These are phyloP conservation scores for Stachybotrys echinatus DNA, from an alignment of 2,329 filamentous ascomycete species.

Conservation along the genomic window DNA sequence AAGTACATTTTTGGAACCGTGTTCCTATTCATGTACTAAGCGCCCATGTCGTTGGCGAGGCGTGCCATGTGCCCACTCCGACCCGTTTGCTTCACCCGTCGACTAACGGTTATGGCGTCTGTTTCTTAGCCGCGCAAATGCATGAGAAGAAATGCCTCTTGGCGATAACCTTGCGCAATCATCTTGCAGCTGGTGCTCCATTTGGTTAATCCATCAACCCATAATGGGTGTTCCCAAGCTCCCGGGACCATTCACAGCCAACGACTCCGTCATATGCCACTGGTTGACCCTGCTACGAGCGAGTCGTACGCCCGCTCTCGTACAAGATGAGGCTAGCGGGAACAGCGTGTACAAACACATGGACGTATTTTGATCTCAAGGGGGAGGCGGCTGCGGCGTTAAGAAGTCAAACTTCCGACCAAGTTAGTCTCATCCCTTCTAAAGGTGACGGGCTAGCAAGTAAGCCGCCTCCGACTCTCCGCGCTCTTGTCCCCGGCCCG, in stretches of 20 bases:
- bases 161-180: not conserved
- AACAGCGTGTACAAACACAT: not conserved
- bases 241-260: not conserved
- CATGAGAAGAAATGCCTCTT: not conserved
- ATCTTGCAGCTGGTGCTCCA: not conserved
- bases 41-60: not conserved
- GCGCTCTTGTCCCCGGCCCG: not conserved
- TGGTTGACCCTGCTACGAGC: not conserved
- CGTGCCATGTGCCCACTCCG: not conserved
- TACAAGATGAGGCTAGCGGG: not conserved
- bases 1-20: not conserved
- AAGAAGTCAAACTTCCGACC: conserved; percentile 11
- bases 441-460: not conserved
- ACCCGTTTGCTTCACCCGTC: not conserved
- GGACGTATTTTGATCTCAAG: not conserved
- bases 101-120: not conserved
- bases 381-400: conserved; percentile 9
- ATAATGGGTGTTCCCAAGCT: not conserved
- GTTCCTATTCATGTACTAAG: not conserved
- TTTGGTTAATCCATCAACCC: not conserved
- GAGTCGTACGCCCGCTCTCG: not conserved
- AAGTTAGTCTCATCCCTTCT: not conserved
- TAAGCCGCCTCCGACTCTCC: not conserved
- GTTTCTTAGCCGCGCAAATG: not conserved
- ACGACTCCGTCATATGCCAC: not conserved